Percentiles rank a stretch among this genome's conserved stretches.
phyloP scores from a whole-genome alignment of 148 eudicot genomes.

The Fallopia convolvulus region DNA sequence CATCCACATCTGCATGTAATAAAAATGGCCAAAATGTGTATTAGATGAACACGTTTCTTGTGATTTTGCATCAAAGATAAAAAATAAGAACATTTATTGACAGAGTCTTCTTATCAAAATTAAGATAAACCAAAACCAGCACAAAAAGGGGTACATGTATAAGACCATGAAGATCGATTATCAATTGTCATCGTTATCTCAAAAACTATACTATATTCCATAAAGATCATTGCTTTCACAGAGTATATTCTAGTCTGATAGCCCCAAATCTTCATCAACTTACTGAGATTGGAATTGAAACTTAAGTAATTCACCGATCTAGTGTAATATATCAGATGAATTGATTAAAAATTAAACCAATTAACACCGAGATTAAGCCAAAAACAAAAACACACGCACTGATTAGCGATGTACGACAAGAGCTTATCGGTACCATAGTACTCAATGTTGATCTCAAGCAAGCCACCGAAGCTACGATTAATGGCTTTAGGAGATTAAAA shows the following conservation, averaged over 20 bases:
- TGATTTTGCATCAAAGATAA: background rate
- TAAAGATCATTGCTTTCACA: background rate
- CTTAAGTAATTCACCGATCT: too few relatives aligned
- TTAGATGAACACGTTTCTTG: background rate
- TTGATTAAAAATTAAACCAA: background rate
- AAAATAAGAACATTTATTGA: background rate
- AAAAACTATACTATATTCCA: too few relatives aligned
- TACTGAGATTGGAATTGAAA: background rate
- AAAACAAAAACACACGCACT: background rate
- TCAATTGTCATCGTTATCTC: too few relatives aligned
- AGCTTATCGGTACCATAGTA: background rate
- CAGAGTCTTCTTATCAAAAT: background rate
- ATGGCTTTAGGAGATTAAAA: too few relatives aligned
- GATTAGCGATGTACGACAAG: background rate
- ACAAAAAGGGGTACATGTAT: background rate
- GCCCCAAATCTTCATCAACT: background rate
- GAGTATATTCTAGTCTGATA: background rate
- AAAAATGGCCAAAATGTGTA: background rate
- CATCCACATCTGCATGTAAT: slow-evolving; percentile 72
- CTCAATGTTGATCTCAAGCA: slow-evolving; percentile 11
- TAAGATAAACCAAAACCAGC: background rate
- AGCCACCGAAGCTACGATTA: slow-evolving; percentile 1
- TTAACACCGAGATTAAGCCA: background rate
- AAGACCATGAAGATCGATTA: too few relatives aligned
- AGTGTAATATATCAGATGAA: too few relatives aligned